phyloP scores from a whole-genome alignment of 768 basidiomycete genomes.

The Tulasnella calospora region DNA sequence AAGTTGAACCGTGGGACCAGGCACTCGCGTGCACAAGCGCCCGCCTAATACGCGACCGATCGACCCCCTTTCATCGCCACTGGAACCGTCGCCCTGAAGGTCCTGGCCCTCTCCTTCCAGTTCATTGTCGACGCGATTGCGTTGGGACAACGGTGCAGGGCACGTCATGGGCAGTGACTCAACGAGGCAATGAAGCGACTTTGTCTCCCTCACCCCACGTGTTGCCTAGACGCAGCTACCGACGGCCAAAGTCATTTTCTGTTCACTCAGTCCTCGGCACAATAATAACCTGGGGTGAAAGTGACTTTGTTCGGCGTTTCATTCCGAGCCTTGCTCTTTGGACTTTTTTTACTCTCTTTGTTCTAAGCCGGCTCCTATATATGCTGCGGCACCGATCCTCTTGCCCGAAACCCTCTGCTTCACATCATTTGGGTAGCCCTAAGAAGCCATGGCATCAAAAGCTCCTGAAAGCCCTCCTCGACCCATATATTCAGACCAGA shows the following conservation, averaged over 20 bases:
- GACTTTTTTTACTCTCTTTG: background rate
- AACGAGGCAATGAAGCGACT: background rate
- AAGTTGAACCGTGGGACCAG: constrained; percentile 4
- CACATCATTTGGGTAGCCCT: background rate
- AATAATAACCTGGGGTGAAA: background rate
- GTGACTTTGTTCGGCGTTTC: background rate
- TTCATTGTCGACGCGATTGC: background rate
- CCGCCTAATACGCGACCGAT: background rate
- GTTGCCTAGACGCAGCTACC: background rate
- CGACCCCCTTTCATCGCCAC: background rate
- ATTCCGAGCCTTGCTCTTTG: background rate
- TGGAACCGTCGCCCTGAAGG: background rate
- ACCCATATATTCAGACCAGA: background rate
- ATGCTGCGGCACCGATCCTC: background rate
- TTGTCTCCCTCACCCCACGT: constrained; percentile 4
- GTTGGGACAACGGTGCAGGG: background rate
- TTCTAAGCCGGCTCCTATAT: background rate
- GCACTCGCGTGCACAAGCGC: background rate
- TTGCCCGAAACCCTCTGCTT: background rate
- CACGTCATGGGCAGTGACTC: background rate
- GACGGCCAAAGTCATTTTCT: background rate
- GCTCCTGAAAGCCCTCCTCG: background rate
- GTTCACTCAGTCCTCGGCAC: background rate
- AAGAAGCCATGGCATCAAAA: background rate
- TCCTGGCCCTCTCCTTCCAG: background rate